These are phyloP conservation scores for Protomyces macrosporus DNA, from an alignment of 1,139 yeast genomes.

Conservation along the genomic window DNA sequence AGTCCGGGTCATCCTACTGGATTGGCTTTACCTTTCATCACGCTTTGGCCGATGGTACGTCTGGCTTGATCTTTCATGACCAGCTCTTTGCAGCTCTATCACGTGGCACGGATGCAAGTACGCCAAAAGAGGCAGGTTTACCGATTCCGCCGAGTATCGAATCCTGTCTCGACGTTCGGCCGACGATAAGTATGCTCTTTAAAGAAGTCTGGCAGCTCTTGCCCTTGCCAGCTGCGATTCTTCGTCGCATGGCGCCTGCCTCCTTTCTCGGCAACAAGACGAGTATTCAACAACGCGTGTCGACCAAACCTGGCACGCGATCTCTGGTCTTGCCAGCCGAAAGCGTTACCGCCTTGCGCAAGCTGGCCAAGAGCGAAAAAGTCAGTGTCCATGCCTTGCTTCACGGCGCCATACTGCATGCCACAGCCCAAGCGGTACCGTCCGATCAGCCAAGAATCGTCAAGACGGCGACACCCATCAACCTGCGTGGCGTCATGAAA, in stretches of 20 bases:
- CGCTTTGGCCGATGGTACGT: conserved; percentile 21
- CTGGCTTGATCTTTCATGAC: conserved; percentile 24
- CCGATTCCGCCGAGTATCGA: conserved; percentile 14
- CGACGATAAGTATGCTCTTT: background rate
- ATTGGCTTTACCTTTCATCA: conserved; percentile 19
- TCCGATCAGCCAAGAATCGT: background rate
- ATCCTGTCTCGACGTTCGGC: background rate
- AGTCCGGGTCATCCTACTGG: background rate
- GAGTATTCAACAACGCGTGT: background rate
- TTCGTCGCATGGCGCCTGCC: background rate
- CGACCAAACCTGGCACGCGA: conserved; percentile 1
- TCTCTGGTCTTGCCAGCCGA: background rate
- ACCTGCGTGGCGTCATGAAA: conserved; percentile 6
- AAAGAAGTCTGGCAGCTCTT: background rate
- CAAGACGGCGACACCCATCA: conserved; percentile 11
- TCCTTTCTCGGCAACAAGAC: conserved; percentile 8
- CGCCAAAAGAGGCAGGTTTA: too few relatives aligned
- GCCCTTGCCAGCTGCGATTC: conserved; percentile 6
- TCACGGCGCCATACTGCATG: conserved; percentile 8
- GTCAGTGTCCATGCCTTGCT: conserved; percentile 13
- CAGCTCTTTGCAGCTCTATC: conserved; percentile 3
- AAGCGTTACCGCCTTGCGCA: background rate
- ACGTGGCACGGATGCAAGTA: background rate
- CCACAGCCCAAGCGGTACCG: background rate
- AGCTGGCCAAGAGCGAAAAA: background rate